These are phyloP conservation scores for Corylus avellana DNA, from an alignment of 306 rosid species.

Conservation along the genomic window DNA sequence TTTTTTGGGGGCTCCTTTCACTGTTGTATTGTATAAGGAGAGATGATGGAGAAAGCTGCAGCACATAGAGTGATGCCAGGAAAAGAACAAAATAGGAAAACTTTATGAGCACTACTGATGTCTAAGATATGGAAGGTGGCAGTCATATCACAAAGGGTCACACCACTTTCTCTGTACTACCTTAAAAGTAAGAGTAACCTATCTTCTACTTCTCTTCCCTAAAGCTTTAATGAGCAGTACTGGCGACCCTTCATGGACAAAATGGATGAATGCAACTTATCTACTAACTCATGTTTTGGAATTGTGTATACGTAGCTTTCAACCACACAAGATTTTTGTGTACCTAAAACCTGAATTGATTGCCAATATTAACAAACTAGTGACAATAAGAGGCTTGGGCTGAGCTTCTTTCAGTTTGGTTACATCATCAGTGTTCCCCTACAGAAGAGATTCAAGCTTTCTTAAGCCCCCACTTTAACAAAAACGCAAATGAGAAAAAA, in stretches of 20 bases:
- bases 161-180: conserved; percentile 53
- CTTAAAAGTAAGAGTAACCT: conserved; percentile 32
- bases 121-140: conserved; percentile 39
- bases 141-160: conserved; percentile 46
- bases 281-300: neutral
- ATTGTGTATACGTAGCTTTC: neutral
- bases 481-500: too few species aligned
- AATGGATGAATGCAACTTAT: neutral
- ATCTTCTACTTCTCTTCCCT: conserved; percentile 15
- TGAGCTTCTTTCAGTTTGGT: too few species aligned
- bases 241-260: neutral
- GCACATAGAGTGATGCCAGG: neutral
- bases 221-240: neutral
- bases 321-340: neutral
- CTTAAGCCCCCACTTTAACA: too few species aligned
- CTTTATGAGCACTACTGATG: conserved; percentile 8
- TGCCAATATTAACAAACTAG: neutral
- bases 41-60: neutral
- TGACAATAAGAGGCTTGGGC: neutral
- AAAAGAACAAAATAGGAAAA: neutral
- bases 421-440: too few species aligned
- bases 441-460: too few species aligned
- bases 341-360: neutral
- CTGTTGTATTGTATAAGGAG: neutral
- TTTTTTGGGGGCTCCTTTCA: neutral